phyloP scores from a whole-genome alignment of 2,329 filamentous ascomycete species.

The Seiridium unicorne region DNA sequence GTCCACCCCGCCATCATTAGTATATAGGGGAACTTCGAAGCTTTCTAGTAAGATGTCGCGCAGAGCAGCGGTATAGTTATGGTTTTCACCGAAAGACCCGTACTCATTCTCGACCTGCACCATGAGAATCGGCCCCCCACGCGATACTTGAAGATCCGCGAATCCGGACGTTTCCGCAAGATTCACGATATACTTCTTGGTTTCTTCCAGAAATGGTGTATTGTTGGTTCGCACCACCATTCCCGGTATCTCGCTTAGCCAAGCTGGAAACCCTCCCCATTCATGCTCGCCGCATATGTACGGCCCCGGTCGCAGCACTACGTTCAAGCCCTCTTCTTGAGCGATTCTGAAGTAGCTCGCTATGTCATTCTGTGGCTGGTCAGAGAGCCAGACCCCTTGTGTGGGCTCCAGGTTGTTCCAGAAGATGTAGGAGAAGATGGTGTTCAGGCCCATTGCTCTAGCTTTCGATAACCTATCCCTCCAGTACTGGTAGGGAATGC shows the following conservation, averaged over 20 bases:
- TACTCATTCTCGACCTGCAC: conserved; percentile 52
- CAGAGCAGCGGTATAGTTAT: conserved; percentile 39
- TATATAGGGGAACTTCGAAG: conserved; percentile 45
- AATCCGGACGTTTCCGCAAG: conserved; percentile 33
- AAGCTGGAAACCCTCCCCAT: conserved; percentile 47
- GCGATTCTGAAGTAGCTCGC: conserved; percentile 45
- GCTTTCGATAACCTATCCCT: conserved; percentile 41
- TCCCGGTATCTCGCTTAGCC: conserved; percentile 38
- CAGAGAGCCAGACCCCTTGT: conserved; percentile 34
- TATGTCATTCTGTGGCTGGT: conserved; percentile 42
- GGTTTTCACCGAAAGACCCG: conserved; percentile 44
- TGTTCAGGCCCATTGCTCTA: conserved; percentile 47
- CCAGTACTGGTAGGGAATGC: conserved; percentile 46
- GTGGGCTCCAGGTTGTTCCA: conserved; percentile 47
- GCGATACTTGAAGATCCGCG: conserved; percentile 32
- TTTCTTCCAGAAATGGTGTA: conserved; percentile 33
- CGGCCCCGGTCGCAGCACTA: conserved; percentile 45
- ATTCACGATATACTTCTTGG: conserved; percentile 35
- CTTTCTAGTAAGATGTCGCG: conserved; percentile 38
- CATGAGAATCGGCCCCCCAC: conserved; percentile 47
- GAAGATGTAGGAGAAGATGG: conserved; percentile 49
- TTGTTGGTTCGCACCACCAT: conserved; percentile 41
- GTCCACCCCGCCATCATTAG: conserved; percentile 46
- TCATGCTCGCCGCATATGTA: conserved; percentile 49
- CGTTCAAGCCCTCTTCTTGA: conserved; percentile 43